These are phyloP conservation scores for Elongisporangium anandrum DNA, from an alignment of 352 stramenopile genomes.

Conservation along the genomic window DNA sequence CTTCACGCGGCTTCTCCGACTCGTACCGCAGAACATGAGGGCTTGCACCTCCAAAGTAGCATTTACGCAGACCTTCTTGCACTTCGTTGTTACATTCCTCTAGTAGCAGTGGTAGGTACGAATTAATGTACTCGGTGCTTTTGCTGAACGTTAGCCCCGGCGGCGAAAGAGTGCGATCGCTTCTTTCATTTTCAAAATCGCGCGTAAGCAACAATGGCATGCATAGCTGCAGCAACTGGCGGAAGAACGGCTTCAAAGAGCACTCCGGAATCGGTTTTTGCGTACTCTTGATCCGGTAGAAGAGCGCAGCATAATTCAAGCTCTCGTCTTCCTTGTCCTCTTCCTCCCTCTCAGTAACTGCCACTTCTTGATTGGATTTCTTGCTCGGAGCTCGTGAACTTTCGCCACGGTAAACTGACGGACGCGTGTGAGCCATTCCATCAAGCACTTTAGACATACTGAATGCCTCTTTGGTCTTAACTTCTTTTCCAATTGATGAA, in stretches of 20 bases:
- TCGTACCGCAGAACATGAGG: slow-evolving; percentile 70
- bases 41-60: slow-evolving; percentile 13
- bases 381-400: background rate
- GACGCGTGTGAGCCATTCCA: slow-evolving; percentile 49
- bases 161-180: slow-evolving; percentile 38
- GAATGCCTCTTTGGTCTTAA: slow-evolving; percentile 38
- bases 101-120: slow-evolving; percentile 76
- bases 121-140: slow-evolving; percentile 65
- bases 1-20: slow-evolving; percentile 73
- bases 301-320: slow-evolving; percentile 56
- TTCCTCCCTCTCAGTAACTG: slow-evolving; percentile 28
- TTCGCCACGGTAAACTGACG: slow-evolving; percentile 11
- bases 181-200: slow-evolving; percentile 56
- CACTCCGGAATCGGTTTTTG: slow-evolving; percentile 65
- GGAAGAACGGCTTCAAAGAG: slow-evolving; percentile 81
- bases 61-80: slow-evolving; percentile 56
- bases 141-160: slow-evolving; percentile 64
- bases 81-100: slow-evolving; percentile 85
- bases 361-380: slow-evolving; percentile 9
- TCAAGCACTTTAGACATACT: slow-evolving; percentile 65
- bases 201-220: slow-evolving; percentile 70
- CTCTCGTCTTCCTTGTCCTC: slow-evolving; percentile 46
- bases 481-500: slow-evolving; percentile 14
- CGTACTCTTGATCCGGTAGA: slow-evolving; percentile 80
- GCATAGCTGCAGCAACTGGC: slow-evolving; percentile 67